A percentile compares a stretch with the other conserved stretches of the same genome.
phyloP scores from a whole-genome alignment of 352 stramenopile genomes.

The Phytopythium cucurbitacearum region DNA sequence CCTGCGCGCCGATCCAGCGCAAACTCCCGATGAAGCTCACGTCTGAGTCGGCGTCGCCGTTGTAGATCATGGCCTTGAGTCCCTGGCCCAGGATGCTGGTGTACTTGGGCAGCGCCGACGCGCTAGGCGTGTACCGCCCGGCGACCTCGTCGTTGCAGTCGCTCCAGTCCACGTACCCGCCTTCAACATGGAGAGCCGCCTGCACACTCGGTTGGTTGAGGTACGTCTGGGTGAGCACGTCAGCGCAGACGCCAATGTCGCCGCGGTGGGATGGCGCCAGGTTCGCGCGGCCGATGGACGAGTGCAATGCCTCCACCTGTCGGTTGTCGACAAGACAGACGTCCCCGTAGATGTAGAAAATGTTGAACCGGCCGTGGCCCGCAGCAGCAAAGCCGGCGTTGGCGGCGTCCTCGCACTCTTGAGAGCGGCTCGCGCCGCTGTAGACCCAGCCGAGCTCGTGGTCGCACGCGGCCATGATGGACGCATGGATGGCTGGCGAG shows the following conservation, averaged over 20 bases:
- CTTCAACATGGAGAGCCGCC: conserved; percentile 49
- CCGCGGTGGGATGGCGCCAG: conserved; percentile 35
- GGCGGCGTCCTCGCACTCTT: conserved; percentile 39
- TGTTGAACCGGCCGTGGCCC: conserved; percentile 45
- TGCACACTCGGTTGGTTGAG: conserved; percentile 52
- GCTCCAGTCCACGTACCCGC: conserved; percentile 35
- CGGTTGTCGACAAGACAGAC: conserved; percentile 54
- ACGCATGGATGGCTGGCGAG: conserved; percentile 49
- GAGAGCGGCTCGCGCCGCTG: conserved; percentile 39
- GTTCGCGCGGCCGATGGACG: conserved; percentile 15
- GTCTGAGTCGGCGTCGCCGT: conserved; percentile 71
- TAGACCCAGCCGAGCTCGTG: conserved; percentile 63
- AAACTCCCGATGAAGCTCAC: conserved; percentile 88
- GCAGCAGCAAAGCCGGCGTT: conserved; percentile 32
- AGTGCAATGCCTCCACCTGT: conserved; percentile 36
- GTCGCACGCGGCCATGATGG: conserved; percentile 42
- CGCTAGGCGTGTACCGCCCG: conserved; percentile 28
- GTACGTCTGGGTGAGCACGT: conserved; percentile 45
- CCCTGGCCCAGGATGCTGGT: conserved; percentile 44
- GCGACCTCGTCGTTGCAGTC: conserved; percentile 58
- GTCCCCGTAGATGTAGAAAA: conserved; percentile 74
- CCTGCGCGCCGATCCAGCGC: conserved; percentile 65
- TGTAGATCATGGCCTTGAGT: conserved; percentile 68
- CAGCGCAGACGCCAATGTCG: conserved; percentile 47
- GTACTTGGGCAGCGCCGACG: conserved; percentile 66